Evolutionary conservation across 2,329 filamentous ascomycete genomes (phyloP), one percentile per base, ranked within the genome.

Genomic region (Aspergillus pseudoviridinutans): DNA sequence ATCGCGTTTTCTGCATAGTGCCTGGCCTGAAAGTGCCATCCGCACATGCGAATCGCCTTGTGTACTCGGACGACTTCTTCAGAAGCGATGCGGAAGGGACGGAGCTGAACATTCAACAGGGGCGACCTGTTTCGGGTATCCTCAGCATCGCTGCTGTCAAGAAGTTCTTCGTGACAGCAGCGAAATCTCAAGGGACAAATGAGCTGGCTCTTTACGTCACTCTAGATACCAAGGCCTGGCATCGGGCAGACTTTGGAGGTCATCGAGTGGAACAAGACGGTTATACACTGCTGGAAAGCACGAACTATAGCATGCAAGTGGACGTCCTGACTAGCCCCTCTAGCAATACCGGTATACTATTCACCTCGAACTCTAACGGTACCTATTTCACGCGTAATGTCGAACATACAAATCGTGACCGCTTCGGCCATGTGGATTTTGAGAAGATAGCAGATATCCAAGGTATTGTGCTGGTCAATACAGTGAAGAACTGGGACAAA

Each of bases 281-380:
- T 2, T 99, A 97, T 74, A 99, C 94, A 0, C 84, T 99, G 50
- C 82, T 99, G 44, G 93, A 97, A 76, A 94, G 92, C 68, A 97
- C 94, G 46, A 93, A 96, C 71, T 97, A 99, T 79, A 97, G 93
- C 78, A 92, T 99, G 66, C 93, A 97, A 76, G 87, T 99, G 55
- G 92, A 97, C 74, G 92, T 97, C 61, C 87, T 93, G 83, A 91
- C 88, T 1, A 77, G 74, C 56, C 42, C 79, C 78, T 49, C 82
- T 1, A 84, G 83, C 41, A 84, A 88, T 0, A 93, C 96, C 84
- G 95, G 94, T 35, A 87, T 89, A 10, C 81, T 99, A 56, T 93
- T 97, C 69, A 96, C 92, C 5, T 97, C 93, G 71, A 99, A 99
- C 72, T 97, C 92, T 32, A 95, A 97, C 71, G 94, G 94, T 59